A percentile compares a stretch with the other conserved stretches of the same genome.
Conservation (phyloP, 2,329 filamentous ascomycete species). For the Davidsoniella eucalypti region DNA sequence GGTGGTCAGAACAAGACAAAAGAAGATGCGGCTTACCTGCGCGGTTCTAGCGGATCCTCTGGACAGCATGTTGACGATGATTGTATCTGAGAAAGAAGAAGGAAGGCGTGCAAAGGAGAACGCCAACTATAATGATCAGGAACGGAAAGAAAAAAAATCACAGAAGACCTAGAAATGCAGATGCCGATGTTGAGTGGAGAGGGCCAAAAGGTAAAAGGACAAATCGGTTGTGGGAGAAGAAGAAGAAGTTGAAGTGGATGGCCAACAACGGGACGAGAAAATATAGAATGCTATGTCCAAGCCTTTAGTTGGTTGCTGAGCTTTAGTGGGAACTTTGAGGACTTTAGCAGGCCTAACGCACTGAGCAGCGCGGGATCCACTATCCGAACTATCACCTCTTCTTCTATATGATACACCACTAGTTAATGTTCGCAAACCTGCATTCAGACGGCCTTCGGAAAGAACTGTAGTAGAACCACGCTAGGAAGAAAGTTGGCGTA, state of each 20-base stretch:
- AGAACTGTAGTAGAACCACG: no score
- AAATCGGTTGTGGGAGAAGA: slow-evolving; percentile 1
- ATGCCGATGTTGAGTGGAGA: not conserved
- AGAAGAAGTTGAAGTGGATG: not conserved
- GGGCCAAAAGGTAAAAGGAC: slow-evolving; percentile 4
- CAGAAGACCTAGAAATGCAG: not conserved
- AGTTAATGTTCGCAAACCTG: no score
- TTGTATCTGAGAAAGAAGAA: slow-evolving; percentile 6
- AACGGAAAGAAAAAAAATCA: slow-evolving; percentile 2
- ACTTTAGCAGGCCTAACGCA: no score
- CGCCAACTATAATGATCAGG: slow-evolving; percentile 1
- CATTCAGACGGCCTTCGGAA: no score
- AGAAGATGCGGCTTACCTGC: slow-evolving; percentile 30
- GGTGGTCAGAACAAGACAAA: not conserved
- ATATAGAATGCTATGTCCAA: not conserved
- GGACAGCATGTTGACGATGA: slow-evolving; percentile 35
- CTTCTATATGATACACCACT: no score
- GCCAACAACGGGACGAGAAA: not conserved
- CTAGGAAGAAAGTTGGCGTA: no score
- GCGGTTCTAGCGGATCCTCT: slow-evolving; percentile 39
- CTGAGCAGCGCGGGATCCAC: no score
- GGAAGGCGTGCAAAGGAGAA: slow-evolving; percentile 12
- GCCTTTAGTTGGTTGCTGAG: not conserved
- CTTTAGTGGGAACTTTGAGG: not conserved
- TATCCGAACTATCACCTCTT: no score